Evolutionary conservation across 2,329 filamentous ascomycete species (phyloP).

Genomic region (Cercospora zeina): DNA sequence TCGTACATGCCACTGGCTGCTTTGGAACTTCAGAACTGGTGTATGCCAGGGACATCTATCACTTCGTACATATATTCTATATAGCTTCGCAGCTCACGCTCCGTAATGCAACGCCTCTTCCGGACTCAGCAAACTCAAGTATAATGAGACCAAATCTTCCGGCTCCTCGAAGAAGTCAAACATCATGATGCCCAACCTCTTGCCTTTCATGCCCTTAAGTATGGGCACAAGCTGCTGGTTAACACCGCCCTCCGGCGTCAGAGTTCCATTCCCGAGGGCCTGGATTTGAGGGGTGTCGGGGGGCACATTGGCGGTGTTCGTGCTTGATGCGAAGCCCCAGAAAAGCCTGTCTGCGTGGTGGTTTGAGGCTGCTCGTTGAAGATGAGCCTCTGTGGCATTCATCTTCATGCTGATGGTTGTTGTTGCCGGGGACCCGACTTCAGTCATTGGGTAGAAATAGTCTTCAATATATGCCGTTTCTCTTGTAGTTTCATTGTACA

Average conservation of each 20-base stretch:
- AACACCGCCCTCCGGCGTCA: conserved; percentile 47
- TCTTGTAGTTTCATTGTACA: conserved; percentile 45
- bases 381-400: conserved; percentile 46
- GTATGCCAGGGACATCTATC: not conserved
- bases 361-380: conserved; percentile 43
- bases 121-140: conserved; percentile 39
- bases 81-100: not conserved
- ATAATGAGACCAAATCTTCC: conserved; percentile 44
- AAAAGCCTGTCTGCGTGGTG: conserved; percentile 46
- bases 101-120: conserved; percentile 20
- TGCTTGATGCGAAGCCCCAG: conserved; percentile 52
- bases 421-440: conserved; percentile 37
- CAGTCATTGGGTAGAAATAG: conserved; percentile 48
- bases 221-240: conserved; percentile 48
- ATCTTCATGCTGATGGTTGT: conserved; percentile 50
- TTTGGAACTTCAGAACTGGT: not conserved
- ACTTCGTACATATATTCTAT: conserved; percentile 4
- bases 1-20: not conserved
- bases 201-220: conserved; percentile 44
- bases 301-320: conserved; percentile 45
- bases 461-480: conserved; percentile 53
- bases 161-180: conserved; percentile 55
- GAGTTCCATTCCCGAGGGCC: conserved; percentile 48
- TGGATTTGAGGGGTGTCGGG: conserved; percentile 49
- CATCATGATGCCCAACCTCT: conserved; percentile 55